phyloP scores from a whole-genome alignment of 129 eudicot species.

The Deinandra increscens region DNA sequence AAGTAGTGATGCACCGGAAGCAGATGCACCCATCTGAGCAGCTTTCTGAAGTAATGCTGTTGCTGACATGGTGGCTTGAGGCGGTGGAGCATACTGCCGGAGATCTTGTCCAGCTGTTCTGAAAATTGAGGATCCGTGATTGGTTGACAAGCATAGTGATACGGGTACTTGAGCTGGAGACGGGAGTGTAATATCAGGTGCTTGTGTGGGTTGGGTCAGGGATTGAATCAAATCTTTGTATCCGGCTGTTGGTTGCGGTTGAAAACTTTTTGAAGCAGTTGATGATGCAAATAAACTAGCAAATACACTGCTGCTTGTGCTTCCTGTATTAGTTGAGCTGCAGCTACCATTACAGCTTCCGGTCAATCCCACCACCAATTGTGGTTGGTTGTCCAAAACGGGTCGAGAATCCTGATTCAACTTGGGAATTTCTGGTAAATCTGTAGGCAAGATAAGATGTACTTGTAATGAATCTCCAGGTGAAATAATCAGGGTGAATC shows the following conservation, averaged over 20 bases:
- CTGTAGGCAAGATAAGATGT: slow-evolving; percentile 39
- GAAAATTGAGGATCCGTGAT: slow-evolving; percentile 67
- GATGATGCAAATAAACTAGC: slow-evolving; percentile 90
- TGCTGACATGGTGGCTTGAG: slow-evolving; percentile 95
- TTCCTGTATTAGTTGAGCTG: slow-evolving; percentile 61
- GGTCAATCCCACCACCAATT: slow-evolving; percentile 31
- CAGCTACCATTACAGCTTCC: slow-evolving; percentile 55
- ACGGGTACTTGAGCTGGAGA: slow-evolving; percentile 57
- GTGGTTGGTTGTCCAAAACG: slow-evolving; percentile 42
- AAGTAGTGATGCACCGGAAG: slow-evolving; percentile 69
- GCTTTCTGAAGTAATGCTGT: slow-evolving; percentile 96
- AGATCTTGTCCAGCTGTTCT: slow-evolving; percentile 61
- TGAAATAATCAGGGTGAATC: neutral
- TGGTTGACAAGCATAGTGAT: slow-evolving; percentile 70
- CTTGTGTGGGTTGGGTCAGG: slow-evolving; percentile 37
- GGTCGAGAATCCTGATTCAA: slow-evolving; percentile 29
- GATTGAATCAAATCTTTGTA: slow-evolving; percentile 49
- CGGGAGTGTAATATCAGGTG: slow-evolving; percentile 45
- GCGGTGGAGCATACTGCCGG: slow-evolving; percentile 67
- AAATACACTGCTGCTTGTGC: slow-evolving; percentile 73
- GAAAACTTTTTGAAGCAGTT: slow-evolving; percentile 52
- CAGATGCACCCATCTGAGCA: slow-evolving; percentile 90
- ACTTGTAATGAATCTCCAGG: neutral
- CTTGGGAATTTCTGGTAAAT: slow-evolving; percentile 44
- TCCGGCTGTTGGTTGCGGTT: slow-evolving; percentile 38